These are phyloP conservation scores for Ceratocystiopsis brevicomis DNA, from an alignment of 2,329 filamentous ascomycete species.

Conservation along the genomic window DNA sequence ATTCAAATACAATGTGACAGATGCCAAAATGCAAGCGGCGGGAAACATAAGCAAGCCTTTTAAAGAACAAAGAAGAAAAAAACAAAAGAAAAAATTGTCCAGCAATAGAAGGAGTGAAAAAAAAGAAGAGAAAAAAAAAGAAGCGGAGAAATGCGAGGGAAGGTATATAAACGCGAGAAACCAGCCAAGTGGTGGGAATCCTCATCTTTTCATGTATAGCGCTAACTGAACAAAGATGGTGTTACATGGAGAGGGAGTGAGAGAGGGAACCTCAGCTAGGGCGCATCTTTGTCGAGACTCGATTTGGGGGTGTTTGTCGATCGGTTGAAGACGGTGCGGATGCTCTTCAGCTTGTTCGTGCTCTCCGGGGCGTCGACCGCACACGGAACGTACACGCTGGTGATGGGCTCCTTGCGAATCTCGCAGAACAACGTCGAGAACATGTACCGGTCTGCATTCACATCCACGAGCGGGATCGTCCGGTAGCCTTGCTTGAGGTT, in stretches of 20 bases:
- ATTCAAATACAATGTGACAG: no score
- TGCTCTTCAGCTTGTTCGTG: constrained; percentile 33
- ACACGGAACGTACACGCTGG: constrained; percentile 36
- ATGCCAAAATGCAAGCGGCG: not conserved
- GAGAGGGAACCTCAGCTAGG: not conserved
- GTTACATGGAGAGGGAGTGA: not conserved
- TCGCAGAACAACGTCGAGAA: constrained; percentile 90
- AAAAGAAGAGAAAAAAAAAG: not conserved
- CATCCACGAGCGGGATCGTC: constrained; percentile 74
- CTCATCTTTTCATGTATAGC: not conserved
- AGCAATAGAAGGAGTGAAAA: constrained; percentile 9
- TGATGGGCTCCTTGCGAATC: constrained; percentile 46
- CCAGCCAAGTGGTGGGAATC: no score
- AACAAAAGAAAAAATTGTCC: not conserved
- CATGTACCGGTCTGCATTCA: constrained; percentile 76
- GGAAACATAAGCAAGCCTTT: not conserved
- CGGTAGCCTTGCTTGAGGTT: constrained; percentile 84
- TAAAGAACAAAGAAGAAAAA: constrained; percentile 1
- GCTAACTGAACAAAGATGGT: not conserved
- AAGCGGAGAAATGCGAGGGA: not conserved
- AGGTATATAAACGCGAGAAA: not conserved
- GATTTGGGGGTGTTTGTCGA: constrained; percentile 28
- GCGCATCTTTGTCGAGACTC: constrained; percentile 21
- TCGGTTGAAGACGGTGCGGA: constrained; percentile 32
- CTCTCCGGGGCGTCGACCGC: constrained; percentile 19